phyloP scores from a whole-genome alignment of 352 stramenopile genomes.

The Globisporangium sylvaticum region DNA sequence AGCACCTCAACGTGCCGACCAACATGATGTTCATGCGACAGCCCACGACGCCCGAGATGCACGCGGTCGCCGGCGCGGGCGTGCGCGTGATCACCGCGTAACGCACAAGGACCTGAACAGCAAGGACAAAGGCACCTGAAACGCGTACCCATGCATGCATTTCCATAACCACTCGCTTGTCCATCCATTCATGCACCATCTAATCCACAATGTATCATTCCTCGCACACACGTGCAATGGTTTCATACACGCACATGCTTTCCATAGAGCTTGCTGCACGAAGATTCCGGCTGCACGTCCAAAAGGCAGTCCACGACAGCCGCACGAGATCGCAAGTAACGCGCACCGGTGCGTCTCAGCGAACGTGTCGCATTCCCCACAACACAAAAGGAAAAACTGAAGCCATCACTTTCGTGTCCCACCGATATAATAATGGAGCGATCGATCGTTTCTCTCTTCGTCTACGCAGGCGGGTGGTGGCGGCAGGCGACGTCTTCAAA shows the following conservation, averaged over 20 bases:
- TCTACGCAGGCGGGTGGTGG: neutral
- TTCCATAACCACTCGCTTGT: neutral
- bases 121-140: neutral
- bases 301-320: neutral
- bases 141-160: neutral
- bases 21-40: slow-evolving; percentile 89
- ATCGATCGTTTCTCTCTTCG: neutral
- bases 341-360: neutral
- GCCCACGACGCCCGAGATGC: slow-evolving; percentile 47
- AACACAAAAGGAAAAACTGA: neutral
- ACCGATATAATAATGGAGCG: neutral
- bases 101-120: slow-evolving; percentile 22
- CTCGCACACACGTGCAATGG: too few relatives aligned
- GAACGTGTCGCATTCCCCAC: neutral
- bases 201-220: neutral
- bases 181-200: neutral
- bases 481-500: neutral
- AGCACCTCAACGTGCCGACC: slow-evolving; percentile 57
- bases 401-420: slow-evolving; percentile 5
- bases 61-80: slow-evolving; percentile 72
- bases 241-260: too few relatives aligned
- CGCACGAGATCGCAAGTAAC: neutral
- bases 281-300: neutral
- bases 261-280: too few relatives aligned
- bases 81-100: slow-evolving; percentile 86